Base-by-base conservation (phyloP, 1,284 basidiomycete genomes). In the Phylloporus sp. region DNA sequence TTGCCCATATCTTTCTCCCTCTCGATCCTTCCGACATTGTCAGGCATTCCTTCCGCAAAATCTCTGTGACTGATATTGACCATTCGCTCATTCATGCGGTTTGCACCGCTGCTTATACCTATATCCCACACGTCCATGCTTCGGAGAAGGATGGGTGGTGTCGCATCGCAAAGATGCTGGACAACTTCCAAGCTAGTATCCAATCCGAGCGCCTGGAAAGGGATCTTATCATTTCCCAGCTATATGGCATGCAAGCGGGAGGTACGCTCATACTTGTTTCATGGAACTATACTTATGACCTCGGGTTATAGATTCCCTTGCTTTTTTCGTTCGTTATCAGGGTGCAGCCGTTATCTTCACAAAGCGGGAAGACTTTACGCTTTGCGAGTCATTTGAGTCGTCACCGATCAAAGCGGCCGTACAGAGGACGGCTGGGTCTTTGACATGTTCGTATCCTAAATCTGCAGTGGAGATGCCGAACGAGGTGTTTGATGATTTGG, bases 141-240 rank as follows among this genome's bases (percentile, higher is more conserved):
- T 13, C 49, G 20, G 40, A 47, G 39, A 15, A 50, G 28, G 42
- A 34, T 28, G 53, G 49, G 15, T 72, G 70, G 70, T 5, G 20
- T 29, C 13, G 40, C 40, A 42, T 42, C 40, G 6, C 40, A 10
- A 10, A 20, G 18, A 42, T 42, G 40, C 40, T 42, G 15, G 40
- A 42, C 40, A 42, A 42, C 18, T 6, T 42, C 6, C 40, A 42
- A 42, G 18, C 8, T 6, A 15, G 12, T 42, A 6, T 42, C 6
- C 40, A 20, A 18, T 42, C 8, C 40, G 12, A 13, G 18, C 8
- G 20, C 40, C 40, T 42, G 11, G 40, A 42, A 10, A 42, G 12
- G 6, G 40, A 10, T 6, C 40, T 15, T 12, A 42, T 20, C 40
- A 20, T 42, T 22, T 42, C 40, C 6, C 40, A 42, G 40, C 20